phyloP scores from a whole-genome alignment of 805 yeast genomes.

The Metschnikowia koreensis region DNA sequence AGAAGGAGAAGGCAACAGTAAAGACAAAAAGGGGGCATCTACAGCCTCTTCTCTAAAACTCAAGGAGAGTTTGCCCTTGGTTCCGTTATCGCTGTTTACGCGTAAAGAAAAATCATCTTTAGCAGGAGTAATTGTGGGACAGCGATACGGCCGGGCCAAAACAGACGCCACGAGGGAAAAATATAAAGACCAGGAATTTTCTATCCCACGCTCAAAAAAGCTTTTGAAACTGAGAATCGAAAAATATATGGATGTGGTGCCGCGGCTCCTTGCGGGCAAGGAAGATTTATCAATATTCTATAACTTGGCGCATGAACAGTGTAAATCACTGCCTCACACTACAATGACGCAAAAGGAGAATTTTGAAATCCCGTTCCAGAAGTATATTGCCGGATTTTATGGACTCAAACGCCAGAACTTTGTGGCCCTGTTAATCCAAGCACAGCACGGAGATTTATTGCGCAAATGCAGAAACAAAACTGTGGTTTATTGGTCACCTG shows the following conservation, averaged over 20 bases:
- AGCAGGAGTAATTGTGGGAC: conserved; percentile 3
- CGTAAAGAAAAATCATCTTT: neutral
- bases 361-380: conserved; percentile 43
- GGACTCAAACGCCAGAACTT: conserved; percentile 58
- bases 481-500: conserved; percentile 59
- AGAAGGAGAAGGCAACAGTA: neutral
- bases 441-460: conserved; percentile 23
- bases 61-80: neutral
- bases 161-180: conserved; percentile 7
- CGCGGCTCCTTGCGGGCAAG: conserved; percentile 43
- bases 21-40: neutral
- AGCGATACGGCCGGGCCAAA: conserved; percentile 4
- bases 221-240: conserved; percentile 27
- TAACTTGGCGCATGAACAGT: conserved; percentile 44
- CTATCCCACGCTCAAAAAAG: conserved; percentile 28
- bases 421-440: conserved; percentile 44
- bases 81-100: neutral
- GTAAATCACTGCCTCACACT: conserved; percentile 37
- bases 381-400: conserved; percentile 56
- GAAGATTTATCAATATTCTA: conserved; percentile 47
- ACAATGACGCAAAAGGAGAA: conserved; percentile 49
- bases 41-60: neutral
- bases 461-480: conserved; percentile 35
- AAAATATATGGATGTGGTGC: conserved; percentile 25
- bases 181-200: conserved; percentile 18